A percentile compares a stretch with the other conserved stretches of the same genome.
These are phyloP conservation scores for Podila clonocystis DNA, from an alignment of 192 early-diverging fungal species.

Conservation along the genomic window DNA sequence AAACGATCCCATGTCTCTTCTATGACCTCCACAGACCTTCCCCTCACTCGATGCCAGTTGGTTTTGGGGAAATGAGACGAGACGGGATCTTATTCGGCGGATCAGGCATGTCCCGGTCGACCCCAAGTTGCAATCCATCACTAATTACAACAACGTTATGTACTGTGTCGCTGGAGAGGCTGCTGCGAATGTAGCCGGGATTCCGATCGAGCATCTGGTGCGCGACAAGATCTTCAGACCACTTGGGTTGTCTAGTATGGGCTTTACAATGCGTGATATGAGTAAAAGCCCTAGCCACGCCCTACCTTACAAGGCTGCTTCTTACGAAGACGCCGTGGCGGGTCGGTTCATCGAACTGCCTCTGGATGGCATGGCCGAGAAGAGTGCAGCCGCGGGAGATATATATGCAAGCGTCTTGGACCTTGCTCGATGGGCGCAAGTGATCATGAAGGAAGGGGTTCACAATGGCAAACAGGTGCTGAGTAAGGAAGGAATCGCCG, in stretches of 20 bases:
- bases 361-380: not conserved
- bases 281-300: slow-evolving; percentile 15
- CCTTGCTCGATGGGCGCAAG: slow-evolving; percentile 8
- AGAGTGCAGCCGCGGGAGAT: slow-evolving; percentile 16
- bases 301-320: slow-evolving; percentile 17
- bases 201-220: slow-evolving; percentile 15
- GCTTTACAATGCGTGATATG: slow-evolving; percentile 24
- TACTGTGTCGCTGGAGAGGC: slow-evolving; percentile 38
- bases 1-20: not conserved
- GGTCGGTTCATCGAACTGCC: slow-evolving; percentile 4
- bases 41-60: not conserved
- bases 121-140: not conserved
- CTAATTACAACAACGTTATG: slow-evolving; percentile 20
- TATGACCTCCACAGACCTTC: not conserved
- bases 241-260: slow-evolving; percentile 6
- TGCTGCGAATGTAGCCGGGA: slow-evolving; percentile 15
- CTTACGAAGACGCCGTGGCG: slow-evolving; percentile 13
- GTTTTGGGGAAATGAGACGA: slow-evolving; percentile 1
- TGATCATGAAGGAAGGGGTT: slow-evolving; percentile 8
- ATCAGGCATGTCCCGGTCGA: slow-evolving; percentile 2
- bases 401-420: slow-evolving; percentile 28
- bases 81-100: slow-evolving; percentile 13
- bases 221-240: slow-evolving; percentile 7
- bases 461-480: slow-evolving; percentile 15
- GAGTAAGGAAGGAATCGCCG: not conserved